These are phyloP conservation scores for Taphrina deformans DNA, from an alignment of 1,139 yeast genomes.

Conservation along the genomic window DNA sequence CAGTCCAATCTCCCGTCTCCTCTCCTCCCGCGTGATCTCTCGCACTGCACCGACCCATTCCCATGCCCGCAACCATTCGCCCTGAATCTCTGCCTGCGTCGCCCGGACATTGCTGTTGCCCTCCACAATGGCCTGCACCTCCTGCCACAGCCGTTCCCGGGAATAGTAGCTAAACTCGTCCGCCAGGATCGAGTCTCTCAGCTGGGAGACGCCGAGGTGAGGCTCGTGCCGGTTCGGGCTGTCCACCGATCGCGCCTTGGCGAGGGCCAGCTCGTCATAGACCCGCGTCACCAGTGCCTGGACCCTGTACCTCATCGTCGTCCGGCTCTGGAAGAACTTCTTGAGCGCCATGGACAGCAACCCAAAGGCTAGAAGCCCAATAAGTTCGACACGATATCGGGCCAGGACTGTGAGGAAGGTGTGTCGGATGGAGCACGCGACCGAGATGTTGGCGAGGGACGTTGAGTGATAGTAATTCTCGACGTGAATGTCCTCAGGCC, in stretches of 20 bases:
- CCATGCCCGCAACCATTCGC: constrained; percentile 88
- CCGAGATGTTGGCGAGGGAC: constrained; percentile 46
- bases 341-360: constrained; percentile 2
- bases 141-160: constrained; percentile 62
- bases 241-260: constrained; percentile 17
- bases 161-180: constrained; percentile 50
- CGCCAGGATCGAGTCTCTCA: constrained; percentile 66
- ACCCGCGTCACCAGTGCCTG: constrained; percentile 25
- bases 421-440: constrained; percentile 44
- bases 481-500: constrained; percentile 27
- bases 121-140: constrained; percentile 62
- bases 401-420: constrained; percentile 43
- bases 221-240: constrained; percentile 24
- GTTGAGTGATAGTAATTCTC: constrained; percentile 44
- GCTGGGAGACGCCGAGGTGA: constrained; percentile 54
- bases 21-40: constrained; percentile 13
- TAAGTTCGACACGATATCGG: constrained; percentile 43
- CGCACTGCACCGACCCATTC: constrained; percentile 60
- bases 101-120: constrained; percentile 62
- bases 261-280: constrained; percentile 13
- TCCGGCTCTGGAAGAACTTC: constrained; percentile 25
- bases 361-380: constrained; percentile 33
- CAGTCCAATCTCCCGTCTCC: constrained; percentile 6
- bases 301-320: neutral
- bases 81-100: constrained; percentile 68